Evolutionary conservation across 345 rosid species (phyloP).

Genomic region (Mangifera indica): DNA sequence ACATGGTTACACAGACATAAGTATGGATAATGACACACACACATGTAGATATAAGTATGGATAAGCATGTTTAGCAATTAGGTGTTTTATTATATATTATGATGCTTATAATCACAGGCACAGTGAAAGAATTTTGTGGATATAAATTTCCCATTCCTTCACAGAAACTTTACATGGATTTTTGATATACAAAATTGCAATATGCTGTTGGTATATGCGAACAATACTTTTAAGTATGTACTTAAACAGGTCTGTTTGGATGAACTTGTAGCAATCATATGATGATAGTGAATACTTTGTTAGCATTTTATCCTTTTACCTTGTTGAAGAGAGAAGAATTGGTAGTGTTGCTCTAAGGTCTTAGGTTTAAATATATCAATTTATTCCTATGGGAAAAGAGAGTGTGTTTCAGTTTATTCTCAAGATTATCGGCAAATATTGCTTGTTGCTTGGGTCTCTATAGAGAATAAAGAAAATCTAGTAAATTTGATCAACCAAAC

Average conservation of each 20-base stretch:
- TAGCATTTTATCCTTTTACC: background rate
- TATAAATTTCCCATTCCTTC: background rate
- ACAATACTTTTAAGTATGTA: no score
- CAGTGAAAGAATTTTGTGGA: background rate
- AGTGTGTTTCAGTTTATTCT: background rate
- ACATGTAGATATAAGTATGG: background rate
- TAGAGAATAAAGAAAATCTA: background rate
- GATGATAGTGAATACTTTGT: slow-evolving; percentile 5
- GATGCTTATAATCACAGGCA: background rate
- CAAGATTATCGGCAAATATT: background rate
- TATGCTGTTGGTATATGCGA: background rate
- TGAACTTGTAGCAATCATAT: background rate
- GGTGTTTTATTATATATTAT: background rate
- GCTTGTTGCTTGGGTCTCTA: background rate
- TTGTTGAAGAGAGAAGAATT: slow-evolving; percentile 1
- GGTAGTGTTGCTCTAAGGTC: background rate
- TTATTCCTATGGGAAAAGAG: background rate
- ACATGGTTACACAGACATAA: background rate
- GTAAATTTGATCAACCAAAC: slow-evolving; percentile 8
- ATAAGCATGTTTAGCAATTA: background rate
- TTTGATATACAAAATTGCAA: background rate
- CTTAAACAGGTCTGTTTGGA: background rate
- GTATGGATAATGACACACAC: background rate
- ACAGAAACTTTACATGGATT: background rate
- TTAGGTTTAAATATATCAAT: background rate